Conservation (phyloP, 2,329 filamentous ascomycete genomes). For the Aspergillus melleus region DNA sequence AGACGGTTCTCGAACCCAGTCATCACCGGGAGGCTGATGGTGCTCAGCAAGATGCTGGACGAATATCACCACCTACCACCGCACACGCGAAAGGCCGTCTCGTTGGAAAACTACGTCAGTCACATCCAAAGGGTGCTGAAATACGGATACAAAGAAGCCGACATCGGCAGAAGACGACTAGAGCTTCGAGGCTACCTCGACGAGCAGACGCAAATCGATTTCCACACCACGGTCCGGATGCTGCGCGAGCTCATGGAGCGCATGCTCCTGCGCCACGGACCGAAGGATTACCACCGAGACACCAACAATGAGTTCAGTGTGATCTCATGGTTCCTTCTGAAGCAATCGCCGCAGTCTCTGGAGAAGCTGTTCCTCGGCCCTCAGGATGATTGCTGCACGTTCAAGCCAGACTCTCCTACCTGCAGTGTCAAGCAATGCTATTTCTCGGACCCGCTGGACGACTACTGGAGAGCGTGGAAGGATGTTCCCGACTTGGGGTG, state of each 20-base stretch:
- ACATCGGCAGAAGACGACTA: conserved; percentile 26
- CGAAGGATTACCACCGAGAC: conserved; percentile 28
- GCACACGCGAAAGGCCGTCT: conserved; percentile 10
- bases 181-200: conserved; percentile 26
- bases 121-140: conserved; percentile 26
- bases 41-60: conserved; percentile 18
- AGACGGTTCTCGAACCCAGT: conserved; percentile 12
- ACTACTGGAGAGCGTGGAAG: conserved; percentile 30
- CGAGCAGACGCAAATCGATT: conserved; percentile 25
- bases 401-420: conserved; percentile 19
- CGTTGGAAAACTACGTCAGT: conserved; percentile 21
- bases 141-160: conserved; percentile 24
- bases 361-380: conserved; percentile 27
- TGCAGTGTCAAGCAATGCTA: conserved; percentile 17
- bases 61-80: conserved; percentile 22
- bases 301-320: conserved; percentile 27
- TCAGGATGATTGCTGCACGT: conserved; percentile 27
- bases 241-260: conserved; percentile 30
- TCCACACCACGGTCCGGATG: conserved; percentile 31
- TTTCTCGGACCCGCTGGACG: conserved; percentile 27
- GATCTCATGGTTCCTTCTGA: conserved; percentile 30
- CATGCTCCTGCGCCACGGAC: conserved; percentile 31
- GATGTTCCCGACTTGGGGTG: conserved; percentile 25
- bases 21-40: conserved; percentile 17
- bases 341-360: conserved; percentile 25